A percentile compares a stretch with the other conserved stretches of the same genome.
These are phyloP conservation scores for Eragrostis curvula DNA, from an alignment of 176 grass and related monocot genomes.

Conservation along the genomic window DNA sequence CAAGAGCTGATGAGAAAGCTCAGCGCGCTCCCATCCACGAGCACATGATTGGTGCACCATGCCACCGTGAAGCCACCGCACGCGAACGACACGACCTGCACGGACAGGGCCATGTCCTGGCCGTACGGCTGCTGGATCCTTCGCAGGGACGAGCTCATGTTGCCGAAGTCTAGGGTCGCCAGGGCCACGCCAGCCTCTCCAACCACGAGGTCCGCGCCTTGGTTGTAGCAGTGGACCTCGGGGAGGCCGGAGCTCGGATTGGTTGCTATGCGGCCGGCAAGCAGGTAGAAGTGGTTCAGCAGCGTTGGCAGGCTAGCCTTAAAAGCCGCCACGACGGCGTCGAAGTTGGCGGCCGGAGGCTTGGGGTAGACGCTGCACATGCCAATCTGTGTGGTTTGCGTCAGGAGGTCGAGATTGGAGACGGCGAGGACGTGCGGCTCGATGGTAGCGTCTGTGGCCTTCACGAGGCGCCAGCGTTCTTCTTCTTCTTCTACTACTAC, in stretches of 20 bases:
- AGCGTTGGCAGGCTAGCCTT: constrained; percentile 2
- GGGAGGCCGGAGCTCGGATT: constrained; percentile 28
- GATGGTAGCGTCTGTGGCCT: constrained; percentile 24
- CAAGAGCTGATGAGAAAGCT: constrained; percentile 21
- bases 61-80: constrained; percentile 59
- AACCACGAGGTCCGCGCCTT: constrained; percentile 52
- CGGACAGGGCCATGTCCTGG: constrained; percentile 35
- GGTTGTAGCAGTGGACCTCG: constrained; percentile 42
- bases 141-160: neutral
- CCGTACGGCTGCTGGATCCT: constrained; percentile 38
- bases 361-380: constrained; percentile 43
- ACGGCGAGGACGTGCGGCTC: constrained; percentile 3
- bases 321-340: constrained; percentile 24
- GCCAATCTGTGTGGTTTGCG: neutral
- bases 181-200: constrained; percentile 20
- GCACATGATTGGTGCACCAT: constrained; percentile 50
- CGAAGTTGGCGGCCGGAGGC: neutral
- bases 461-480: too few species aligned
- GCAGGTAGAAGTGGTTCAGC: constrained; percentile 41
- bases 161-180: constrained; percentile 35
- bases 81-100: constrained; percentile 49
- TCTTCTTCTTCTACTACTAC: too few species aligned
- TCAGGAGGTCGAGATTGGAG: constrained; percentile 44
- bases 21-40: constrained; percentile 47
- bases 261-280: constrained; percentile 22